Conservation (phyloP, 2,329 filamentous ascomycete genomes). For the Penicillium sp. region DNA sequence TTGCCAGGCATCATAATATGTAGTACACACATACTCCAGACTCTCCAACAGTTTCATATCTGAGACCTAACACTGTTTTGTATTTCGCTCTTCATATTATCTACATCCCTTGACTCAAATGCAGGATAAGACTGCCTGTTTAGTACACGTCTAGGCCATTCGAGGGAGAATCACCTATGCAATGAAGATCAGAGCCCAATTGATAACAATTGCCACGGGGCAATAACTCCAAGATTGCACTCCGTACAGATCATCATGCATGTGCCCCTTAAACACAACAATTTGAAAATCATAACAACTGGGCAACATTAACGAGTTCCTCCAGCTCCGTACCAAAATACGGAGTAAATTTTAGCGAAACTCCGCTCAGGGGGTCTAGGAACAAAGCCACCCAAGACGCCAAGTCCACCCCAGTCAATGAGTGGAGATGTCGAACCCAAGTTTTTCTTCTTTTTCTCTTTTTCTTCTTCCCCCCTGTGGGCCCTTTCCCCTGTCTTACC, state of each 20-base stretch:
- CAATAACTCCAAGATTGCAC: not conserved
- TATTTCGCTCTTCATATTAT: not conserved
- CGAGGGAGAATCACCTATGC: not conserved
- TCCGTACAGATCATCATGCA: conserved; percentile 3
- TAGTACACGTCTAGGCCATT: conserved; percentile 2
- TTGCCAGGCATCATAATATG: not conserved
- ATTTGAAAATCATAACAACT: not conserved
- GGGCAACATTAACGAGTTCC: not conserved
- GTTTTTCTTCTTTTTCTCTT: not conserved
- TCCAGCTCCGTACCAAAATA: not conserved
- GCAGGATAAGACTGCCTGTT: not conserved
- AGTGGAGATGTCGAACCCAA: not conserved
- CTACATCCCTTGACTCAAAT: not conserved
- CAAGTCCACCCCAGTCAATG: conserved; percentile 1
- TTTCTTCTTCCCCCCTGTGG: not conserved
- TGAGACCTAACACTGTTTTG: not conserved
- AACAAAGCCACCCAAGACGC: not conserved
- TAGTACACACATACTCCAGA: not conserved
- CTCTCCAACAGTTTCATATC: not conserved
- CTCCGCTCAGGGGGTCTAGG: conserved; percentile 3
- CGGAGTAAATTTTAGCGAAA: not conserved
- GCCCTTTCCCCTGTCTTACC: conserved; percentile 6
- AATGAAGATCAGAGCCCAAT: conserved; percentile 8
- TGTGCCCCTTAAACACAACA: not conserved
- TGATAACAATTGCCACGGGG: conserved; percentile 6